Percentiles rank a stretch among this genome's conserved stretches.
These are phyloP conservation scores for Monosporascus cannonballus DNA, from an alignment of 2,329 filamentous ascomycete species.

Conservation along the genomic window DNA sequence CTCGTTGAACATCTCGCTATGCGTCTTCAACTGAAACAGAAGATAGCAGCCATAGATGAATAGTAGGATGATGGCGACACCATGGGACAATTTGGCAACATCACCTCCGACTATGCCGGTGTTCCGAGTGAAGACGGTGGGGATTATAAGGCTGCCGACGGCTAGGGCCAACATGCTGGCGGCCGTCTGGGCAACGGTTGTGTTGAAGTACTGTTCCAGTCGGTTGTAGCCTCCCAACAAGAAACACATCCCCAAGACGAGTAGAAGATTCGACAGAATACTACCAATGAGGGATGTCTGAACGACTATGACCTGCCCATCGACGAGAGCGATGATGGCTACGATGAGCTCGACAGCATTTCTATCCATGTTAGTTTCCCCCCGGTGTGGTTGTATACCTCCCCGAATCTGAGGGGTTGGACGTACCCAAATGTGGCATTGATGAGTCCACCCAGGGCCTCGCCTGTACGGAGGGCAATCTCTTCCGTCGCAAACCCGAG, in stretches of 20 bases:
- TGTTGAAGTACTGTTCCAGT: constrained; percentile 82
- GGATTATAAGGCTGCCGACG: constrained; percentile 78
- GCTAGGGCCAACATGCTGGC: constrained; percentile 74
- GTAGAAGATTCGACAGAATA: constrained; percentile 83
- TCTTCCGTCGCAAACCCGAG: constrained; percentile 87
- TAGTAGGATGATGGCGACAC: constrained; percentile 73
- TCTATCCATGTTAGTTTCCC: constrained; percentile 27
- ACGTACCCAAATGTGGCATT: constrained; percentile 80
- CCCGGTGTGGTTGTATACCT: not conserved
- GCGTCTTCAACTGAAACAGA: constrained; percentile 86
- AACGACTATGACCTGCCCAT: constrained; percentile 74
- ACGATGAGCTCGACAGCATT: constrained; percentile 90
- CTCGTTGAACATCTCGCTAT: constrained; percentile 72
- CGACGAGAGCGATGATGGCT: constrained; percentile 71
- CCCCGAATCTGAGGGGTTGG: not conserved
- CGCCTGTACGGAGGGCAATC: constrained; percentile 73
- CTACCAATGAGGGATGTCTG: constrained; percentile 89
- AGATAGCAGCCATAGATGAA: constrained; percentile 80
- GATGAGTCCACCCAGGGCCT: constrained; percentile 80
- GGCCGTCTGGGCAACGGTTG: constrained; percentile 84
- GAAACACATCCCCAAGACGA: constrained; percentile 89
- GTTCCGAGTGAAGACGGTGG: constrained; percentile 70
- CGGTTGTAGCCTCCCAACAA: constrained; percentile 79
- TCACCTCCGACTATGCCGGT: constrained; percentile 47
- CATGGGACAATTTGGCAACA: constrained; percentile 61